Base-by-base conservation (phyloP, 31 red algal genomes). In the Endocladia muricata region DNA sequence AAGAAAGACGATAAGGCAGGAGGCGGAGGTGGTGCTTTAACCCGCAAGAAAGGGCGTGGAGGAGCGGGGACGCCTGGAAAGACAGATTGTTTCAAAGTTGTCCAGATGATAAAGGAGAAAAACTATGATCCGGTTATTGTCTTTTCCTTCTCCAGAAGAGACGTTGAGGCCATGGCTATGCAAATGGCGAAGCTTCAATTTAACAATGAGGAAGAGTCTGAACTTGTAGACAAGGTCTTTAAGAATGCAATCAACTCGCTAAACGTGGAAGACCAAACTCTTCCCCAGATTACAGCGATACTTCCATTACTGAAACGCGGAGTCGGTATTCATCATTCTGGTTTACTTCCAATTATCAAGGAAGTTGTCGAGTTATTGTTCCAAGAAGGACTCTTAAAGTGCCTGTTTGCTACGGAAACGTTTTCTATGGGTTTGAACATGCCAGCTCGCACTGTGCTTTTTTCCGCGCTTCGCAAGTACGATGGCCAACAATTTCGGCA, bases 301-400 rank as follows among this genome's bases (percentile, higher is more conserved):
- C 68, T 99, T 1, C 92, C 89, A 67, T 59, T 99, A n/a, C 80
- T 98, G n/a, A 60, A 84, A 65, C 56, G 78, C 56, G 96, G 96
- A 4, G 85, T 99, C 47, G 97, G 97, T n/a, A 96, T 99, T 70
- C 97, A 99, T 78, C 97, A 99, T 85, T 94, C 93, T 23, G 97
- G 97, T 30, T 73, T 99, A 3, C 76, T 99, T 42, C 97, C 97
- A 1, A 79, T 96, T 21, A 78, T 96, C 22, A 96, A 96, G 43
- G 97, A 96, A 77, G 86, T 96, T 41, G 91, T 98, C 13, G 97
- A 99, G 55, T 79, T 96, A 61, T 80, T 99, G 54, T 96, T 96
- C 65, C 82, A 92, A 40, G 93, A 96, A 56, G 97, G 97, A 3
- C 77, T 99, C 3, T 58, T 99, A 31, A 99, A 99, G 81, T 91